A percentile compares a stretch with the other conserved stretches of the same genome.
These are phyloP conservation scores for Hymenoscyphus fraxineus DNA, from an alignment of 2,329 filamentous ascomycete genomes.

Conservation along the genomic window DNA sequence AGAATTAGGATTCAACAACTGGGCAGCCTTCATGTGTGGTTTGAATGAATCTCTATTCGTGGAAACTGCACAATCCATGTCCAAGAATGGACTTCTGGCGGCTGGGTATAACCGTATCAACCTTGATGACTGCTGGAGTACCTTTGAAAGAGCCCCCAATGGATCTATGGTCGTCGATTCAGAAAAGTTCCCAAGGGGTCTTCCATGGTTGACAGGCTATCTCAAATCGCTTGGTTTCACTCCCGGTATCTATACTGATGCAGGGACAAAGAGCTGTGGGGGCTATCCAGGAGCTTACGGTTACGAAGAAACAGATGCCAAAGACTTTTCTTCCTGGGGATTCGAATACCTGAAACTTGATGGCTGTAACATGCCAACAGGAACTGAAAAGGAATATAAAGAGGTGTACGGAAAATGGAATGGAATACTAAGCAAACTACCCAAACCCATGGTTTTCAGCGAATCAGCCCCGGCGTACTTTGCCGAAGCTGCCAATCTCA, in stretches of 20 bases:
- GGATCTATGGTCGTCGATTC: constrained; percentile 45
- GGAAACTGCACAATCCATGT: constrained; percentile 45
- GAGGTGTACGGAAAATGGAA: constrained; percentile 43
- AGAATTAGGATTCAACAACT: constrained; percentile 43
- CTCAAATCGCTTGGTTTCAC: constrained; percentile 58
- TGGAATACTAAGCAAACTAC: constrained; percentile 30
- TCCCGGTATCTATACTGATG: constrained; percentile 61
- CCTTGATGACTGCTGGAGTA: constrained; percentile 60
- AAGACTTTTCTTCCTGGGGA: constrained; percentile 51
- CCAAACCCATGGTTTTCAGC: constrained; percentile 33
- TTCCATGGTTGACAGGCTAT: constrained; percentile 50
- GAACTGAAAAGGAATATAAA: constrained; percentile 39
- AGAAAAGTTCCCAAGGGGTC: constrained; percentile 55
- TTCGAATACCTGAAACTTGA: constrained; percentile 59
- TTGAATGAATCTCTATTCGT: constrained; percentile 47
- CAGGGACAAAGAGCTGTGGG: constrained; percentile 44
- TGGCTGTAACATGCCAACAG: constrained; percentile 45
- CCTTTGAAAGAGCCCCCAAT: constrained; percentile 41
- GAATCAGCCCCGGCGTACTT: constrained; percentile 47
- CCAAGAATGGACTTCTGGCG: constrained; percentile 46
- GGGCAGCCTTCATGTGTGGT: constrained; percentile 46
- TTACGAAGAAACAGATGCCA: constrained; percentile 55
- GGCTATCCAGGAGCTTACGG: constrained; percentile 55
- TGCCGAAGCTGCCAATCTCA: constrained; percentile 40
- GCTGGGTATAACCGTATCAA: constrained; percentile 56